A percentile compares a stretch with the other conserved stretches of the same genome.
phyloP scores from a whole-genome alignment of 129 eudicot species.

The Sambucus nigra region DNA sequence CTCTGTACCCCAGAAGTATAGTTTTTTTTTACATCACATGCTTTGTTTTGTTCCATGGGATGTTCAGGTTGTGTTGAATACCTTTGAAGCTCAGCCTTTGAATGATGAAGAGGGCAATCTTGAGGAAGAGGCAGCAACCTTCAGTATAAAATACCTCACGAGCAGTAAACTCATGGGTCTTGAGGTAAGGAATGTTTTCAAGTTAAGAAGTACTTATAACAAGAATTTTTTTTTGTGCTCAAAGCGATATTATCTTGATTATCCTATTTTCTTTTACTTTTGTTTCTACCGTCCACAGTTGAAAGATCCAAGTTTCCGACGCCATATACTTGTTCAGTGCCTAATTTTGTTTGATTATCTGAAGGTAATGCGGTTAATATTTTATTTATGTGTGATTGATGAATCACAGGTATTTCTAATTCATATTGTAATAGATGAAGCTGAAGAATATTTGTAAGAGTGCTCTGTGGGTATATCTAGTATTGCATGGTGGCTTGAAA shows the following conservation, averaged over 20 bases:
- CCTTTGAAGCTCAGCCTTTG: slow-evolving; percentile 92
- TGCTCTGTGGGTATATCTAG: not conserved
- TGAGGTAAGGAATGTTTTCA: slow-evolving; percentile 41
- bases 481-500: too few species aligned
- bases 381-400: not conserved
- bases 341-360: slow-evolving; percentile 84
- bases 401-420: too few species aligned
- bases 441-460: not conserved
- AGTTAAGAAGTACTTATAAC: too few species aligned
- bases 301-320: slow-evolving; percentile 96
- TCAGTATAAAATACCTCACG: slow-evolving; percentile 89
- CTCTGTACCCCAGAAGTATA: not conserved
- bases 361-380: slow-evolving; percentile 41
- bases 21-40: not conserved
- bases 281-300: slow-evolving; percentile 35
- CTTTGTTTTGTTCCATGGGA: slow-evolving; percentile 11
- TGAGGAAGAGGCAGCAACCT: slow-evolving; percentile 87
- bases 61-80: slow-evolving; percentile 63
- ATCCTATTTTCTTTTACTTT: slow-evolving; percentile 7
- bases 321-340: slow-evolving; percentile 90
- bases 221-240: too few species aligned
- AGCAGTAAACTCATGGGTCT: slow-evolving; percentile 98
- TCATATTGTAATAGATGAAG: not conserved
- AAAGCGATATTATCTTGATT: slow-evolving; percentile 5
- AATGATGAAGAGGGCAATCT: slow-evolving; percentile 94